phyloP scores from a whole-genome alignment of 2,329 filamentous ascomycete genomes.

The Claviceps lovelessii region DNA sequence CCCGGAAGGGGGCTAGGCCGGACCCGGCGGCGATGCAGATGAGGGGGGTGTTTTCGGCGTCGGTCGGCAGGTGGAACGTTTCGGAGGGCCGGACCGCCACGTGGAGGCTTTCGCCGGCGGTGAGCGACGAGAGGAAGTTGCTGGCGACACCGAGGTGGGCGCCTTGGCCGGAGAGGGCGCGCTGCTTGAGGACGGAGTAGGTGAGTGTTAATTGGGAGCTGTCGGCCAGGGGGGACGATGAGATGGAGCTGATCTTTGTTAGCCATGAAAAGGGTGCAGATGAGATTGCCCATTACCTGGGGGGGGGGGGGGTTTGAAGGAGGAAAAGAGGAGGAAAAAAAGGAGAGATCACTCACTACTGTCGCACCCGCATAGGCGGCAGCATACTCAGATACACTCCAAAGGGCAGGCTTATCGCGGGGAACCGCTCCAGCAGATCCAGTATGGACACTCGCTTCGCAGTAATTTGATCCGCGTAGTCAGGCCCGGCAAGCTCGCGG shows the following conservation, averaged over 20 bases:
- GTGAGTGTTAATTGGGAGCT: conserved; percentile 47
- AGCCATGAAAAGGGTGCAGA: too few species aligned
- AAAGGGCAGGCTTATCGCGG: conserved; percentile 45
- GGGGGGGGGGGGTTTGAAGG: background rate
- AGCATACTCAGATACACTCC: conserved; percentile 56
- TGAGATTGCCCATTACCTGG: background rate
- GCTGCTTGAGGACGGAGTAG: conserved; percentile 48
- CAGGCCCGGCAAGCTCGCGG: conserved; percentile 29
- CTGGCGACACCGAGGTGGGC: conserved; percentile 46
- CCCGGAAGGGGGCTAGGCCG: conserved; percentile 48
- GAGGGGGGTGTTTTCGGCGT: conserved; percentile 31
- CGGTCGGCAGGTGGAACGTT: conserved; percentile 35
- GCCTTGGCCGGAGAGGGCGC: conserved; percentile 35
- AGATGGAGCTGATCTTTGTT: conserved; percentile 41
- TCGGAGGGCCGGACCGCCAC: conserved; percentile 33
- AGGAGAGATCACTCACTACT: conserved; percentile 34
- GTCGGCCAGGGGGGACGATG: conserved; percentile 53
- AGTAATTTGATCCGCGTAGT: conserved; percentile 33
- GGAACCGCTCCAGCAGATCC: conserved; percentile 54
- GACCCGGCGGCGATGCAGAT: conserved; percentile 39
- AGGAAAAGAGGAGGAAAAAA: background rate
- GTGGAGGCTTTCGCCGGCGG: conserved; percentile 27
- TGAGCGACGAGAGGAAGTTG: conserved; percentile 40
- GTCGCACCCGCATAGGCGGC: conserved; percentile 62
- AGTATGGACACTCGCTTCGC: conserved; percentile 49